Conservation (phyloP, 2,329 filamentous ascomycete species). For the Domatiomyces catenatus region DNA sequence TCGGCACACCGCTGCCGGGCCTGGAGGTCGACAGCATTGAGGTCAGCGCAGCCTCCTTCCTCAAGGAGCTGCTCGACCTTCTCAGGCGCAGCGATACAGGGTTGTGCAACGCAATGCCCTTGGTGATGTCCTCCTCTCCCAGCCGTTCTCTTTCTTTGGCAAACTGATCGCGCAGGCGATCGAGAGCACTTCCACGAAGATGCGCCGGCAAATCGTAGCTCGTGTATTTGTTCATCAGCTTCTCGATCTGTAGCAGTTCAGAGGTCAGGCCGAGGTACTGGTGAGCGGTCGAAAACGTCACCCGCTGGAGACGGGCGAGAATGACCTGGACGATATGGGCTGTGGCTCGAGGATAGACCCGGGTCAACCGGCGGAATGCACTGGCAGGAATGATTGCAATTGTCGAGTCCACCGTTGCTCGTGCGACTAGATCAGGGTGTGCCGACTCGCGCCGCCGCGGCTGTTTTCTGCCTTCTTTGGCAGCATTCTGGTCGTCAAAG, state of each 20-base stretch:
- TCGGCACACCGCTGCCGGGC: conserved; percentile 6
- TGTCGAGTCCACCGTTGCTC: conserved; percentile 88
- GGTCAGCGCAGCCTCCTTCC: conserved; percentile 65
- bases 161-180: conserved; percentile 86
- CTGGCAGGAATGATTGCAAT: conserved; percentile 97
- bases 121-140: conserved; percentile 64
- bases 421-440: conserved; percentile 92
- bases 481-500: conserved; percentile 18
- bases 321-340: conserved; percentile 98
- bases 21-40: conserved; percentile 39
- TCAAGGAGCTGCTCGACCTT: conserved; percentile 52
- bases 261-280: conserved; percentile 83
- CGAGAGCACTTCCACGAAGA: conserved; percentile 65
- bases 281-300: conserved; percentile 87
- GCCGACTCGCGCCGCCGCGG: conserved; percentile 47
- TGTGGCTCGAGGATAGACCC: conserved; percentile 89
- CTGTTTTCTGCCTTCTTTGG: conserved; percentile 14
- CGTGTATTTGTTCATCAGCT: conserved; percentile 85
- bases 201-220: conserved; percentile 83
- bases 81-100: conserved; percentile 50
- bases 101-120: conserved; percentile 93
- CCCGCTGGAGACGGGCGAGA: conserved; percentile 78
- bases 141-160: conserved; percentile 67
- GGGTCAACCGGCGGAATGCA: conserved; percentile 80
- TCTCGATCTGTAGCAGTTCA: conserved; percentile 84